A percentile compares a stretch with the other conserved stretches of the same genome.
Evolutionary conservation across 2,329 filamentous ascomycete species (phyloP).

Genomic region (Colletotrichum salicis): DNA sequence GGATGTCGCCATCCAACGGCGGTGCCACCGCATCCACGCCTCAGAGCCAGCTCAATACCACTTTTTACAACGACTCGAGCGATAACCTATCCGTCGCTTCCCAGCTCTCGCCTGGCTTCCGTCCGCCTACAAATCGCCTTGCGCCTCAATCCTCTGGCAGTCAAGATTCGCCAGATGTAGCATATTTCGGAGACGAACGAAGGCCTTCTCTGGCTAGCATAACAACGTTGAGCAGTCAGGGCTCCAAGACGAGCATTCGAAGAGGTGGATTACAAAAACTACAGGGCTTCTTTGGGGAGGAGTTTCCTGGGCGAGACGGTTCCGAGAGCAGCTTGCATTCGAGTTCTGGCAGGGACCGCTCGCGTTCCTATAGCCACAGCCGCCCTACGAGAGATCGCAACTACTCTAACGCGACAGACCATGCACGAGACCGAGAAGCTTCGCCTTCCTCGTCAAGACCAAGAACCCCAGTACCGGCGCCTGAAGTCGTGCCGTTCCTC

Average conservation of each 20-base stretch:
- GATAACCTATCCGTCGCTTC: conserved; percentile 72
- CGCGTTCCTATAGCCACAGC: conserved; percentile 70
- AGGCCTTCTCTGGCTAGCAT: conserved; percentile 90
- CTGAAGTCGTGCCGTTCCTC: conserved; percentile 96
- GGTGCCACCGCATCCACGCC: conserved; percentile 42
- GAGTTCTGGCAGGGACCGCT: conserved; percentile 67
- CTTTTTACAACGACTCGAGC: conserved; percentile 80
- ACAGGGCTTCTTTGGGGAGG: conserved; percentile 92
- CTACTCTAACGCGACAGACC: conserved; percentile 80
- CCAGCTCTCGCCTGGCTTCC: conserved; percentile 77
- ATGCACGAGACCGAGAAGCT: conserved; percentile 69
- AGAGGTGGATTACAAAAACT: conserved; percentile 83
- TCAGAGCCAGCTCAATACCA: conserved; percentile 50
- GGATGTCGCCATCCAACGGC: conserved; percentile 60
- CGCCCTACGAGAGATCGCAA: conserved; percentile 76
- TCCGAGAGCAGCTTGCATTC: conserved; percentile 75
- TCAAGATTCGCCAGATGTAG: conserved; percentile 70
- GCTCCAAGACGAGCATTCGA: conserved; percentile 78
- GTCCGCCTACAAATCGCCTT: conserved; percentile 47
- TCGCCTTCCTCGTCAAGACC: conserved; percentile 83
- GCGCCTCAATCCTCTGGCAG: conserved; percentile 54
- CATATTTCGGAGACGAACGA: conserved; percentile 76
- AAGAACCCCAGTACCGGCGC: conserved; percentile 85
- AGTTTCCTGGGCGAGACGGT: conserved; percentile 78
- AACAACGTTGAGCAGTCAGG: conserved; percentile 84